Evolutionary conservation across 2,329 filamentous ascomycete genomes (phyloP).

Genomic region (Ophiostoma ulmi): DNA sequence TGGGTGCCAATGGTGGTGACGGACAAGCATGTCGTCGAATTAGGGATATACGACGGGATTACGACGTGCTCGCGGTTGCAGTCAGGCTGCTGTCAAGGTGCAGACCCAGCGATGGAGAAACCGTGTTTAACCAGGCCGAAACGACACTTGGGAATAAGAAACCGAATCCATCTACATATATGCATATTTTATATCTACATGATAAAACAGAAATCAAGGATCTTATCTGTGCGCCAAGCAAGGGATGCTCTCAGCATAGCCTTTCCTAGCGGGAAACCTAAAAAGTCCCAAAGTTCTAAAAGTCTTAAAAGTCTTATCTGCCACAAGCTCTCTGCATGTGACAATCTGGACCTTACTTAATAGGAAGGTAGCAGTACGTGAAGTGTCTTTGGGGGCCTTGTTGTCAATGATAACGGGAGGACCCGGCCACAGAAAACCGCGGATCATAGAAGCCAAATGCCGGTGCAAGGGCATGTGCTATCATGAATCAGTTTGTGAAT

Average conservation of each 20-base stretch:
- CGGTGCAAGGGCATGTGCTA: neutral
- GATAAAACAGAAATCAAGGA: neutral
- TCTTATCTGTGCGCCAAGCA: neutral
- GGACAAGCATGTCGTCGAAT: neutral
- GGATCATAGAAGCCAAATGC: neutral
- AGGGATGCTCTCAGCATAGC: neutral
- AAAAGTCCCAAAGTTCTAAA: too few relatives aligned
- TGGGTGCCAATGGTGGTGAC: neutral
- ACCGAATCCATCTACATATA: neutral
- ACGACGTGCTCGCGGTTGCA: neutral
- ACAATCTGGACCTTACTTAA: neutral
- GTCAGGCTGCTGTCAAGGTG: neutral
- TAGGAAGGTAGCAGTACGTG: neutral
- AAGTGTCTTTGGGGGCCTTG: too few relatives aligned
- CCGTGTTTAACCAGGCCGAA: neutral
- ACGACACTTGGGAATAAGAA: neutral
- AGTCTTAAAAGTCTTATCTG: neutral
- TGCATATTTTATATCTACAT: neutral
- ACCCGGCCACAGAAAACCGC: neutral
- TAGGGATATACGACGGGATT: constrained; percentile 1
- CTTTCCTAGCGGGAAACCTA: too few relatives aligned
- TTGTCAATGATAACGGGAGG: neutral
- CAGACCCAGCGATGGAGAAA: neutral
- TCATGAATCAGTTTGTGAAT: neutral
- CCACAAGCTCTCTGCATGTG: neutral